phyloP scores from a whole-genome alignment of 495 filamentous ascomycete species.

The Tuber melanosporum region DNA sequence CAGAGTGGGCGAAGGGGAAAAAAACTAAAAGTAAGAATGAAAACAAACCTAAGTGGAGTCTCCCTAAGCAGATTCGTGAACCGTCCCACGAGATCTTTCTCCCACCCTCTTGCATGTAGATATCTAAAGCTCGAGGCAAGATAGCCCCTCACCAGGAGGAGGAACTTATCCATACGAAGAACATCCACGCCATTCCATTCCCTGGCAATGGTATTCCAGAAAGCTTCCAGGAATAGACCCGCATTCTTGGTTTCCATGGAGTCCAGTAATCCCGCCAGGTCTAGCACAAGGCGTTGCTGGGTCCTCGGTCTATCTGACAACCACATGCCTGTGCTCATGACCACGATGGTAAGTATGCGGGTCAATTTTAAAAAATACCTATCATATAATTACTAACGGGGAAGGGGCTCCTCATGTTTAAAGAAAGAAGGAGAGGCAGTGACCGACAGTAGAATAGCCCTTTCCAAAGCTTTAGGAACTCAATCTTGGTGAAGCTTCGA shows the following conservation, averaged over 20 bases:
- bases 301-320: constrained; percentile 83
- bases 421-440: neutral
- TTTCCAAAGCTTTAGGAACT: constrained; percentile 90
- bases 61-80: constrained; percentile 43
- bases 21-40: neutral
- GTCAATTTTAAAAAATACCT: neutral
- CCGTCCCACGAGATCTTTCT: constrained; percentile 32
- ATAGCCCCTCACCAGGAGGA: constrained; percentile 73
- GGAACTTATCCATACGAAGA: constrained; percentile 85
- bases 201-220: constrained; percentile 81
- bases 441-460: constrained; percentile 82
- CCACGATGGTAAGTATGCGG: constrained; percentile 13
- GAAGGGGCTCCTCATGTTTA: neutral
- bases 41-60: constrained; percentile 43
- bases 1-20: constrained; percentile 24
- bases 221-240: constrained; percentile 66
- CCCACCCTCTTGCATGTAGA: constrained; percentile 45
- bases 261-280: constrained; percentile 67
- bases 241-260: constrained; percentile 55
- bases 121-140: constrained; percentile 61
- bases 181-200: constrained; percentile 81
- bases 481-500: constrained; percentile 61
- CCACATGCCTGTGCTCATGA: constrained; percentile 58
- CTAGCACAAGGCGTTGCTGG: constrained; percentile 74
- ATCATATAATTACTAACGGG: neutral